phyloP scores from a whole-genome alignment of 257 asterid species.

The Handroanthus guayacan region DNA sequence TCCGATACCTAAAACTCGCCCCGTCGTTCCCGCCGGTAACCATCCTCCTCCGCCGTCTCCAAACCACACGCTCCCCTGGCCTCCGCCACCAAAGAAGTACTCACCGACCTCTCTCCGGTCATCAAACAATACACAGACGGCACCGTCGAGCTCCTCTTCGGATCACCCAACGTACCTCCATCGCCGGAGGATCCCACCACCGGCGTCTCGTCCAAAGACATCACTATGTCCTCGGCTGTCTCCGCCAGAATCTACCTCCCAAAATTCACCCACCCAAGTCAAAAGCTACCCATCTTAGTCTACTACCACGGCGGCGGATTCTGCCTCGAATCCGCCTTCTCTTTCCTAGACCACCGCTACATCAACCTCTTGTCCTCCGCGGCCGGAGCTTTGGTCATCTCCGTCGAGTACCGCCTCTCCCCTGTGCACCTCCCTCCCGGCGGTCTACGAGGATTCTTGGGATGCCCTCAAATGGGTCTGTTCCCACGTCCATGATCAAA shows the following conservation, averaged over 20 bases:
- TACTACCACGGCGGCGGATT: slow-evolving; percentile 42
- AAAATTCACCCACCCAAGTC: not conserved
- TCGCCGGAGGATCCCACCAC: slow-evolving; percentile 36
- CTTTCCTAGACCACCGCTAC: slow-evolving; percentile 15
- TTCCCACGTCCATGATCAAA: not conserved
- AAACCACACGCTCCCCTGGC: slow-evolving; percentile 12
- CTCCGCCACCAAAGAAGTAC: slow-evolving; percentile 29
- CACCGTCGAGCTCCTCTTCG: slow-evolving; percentile 36
- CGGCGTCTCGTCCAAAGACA: slow-evolving; percentile 36
- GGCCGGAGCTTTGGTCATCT: slow-evolving; percentile 21
- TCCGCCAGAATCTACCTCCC: slow-evolving; percentile 42
- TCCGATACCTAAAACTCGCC: too few relatives aligned
- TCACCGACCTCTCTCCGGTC: slow-evolving; percentile 35
- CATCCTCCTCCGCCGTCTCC: not conserved
- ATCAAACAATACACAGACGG: slow-evolving; percentile 41
- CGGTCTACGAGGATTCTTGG: slow-evolving; percentile 48
- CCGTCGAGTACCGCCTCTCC: slow-evolving; percentile 42
- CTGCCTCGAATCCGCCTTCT: slow-evolving; percentile 29
- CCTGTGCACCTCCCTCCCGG: slow-evolving; percentile 45
- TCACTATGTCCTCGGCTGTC: slow-evolving; percentile 17
- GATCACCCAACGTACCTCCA: slow-evolving; percentile 28
- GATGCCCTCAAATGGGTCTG: slow-evolving; percentile 39
- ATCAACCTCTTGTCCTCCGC: slow-evolving; percentile 17
- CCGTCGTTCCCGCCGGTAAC: not conserved
- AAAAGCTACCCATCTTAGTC: slow-evolving; percentile 34